phyloP scores from a whole-genome alignment of 441 rosid genomes.

The Corymbia citriodora region DNA sequence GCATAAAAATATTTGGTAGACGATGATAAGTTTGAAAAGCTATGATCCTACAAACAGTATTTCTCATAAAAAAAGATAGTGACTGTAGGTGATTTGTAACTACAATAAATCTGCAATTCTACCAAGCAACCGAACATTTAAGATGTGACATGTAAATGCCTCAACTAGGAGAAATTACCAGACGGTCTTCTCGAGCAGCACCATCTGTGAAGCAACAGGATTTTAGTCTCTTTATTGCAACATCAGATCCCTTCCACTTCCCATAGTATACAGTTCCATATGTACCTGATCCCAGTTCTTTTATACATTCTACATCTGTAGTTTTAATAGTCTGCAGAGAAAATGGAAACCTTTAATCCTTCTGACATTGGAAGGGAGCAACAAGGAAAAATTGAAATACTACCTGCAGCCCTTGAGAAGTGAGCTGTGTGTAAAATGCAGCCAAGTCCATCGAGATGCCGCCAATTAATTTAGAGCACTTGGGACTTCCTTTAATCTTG shows the following conservation, averaged over 20 bases:
- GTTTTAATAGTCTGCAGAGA: constrained; percentile 21
- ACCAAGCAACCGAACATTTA: not conserved
- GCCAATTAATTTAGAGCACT: constrained; percentile 10
- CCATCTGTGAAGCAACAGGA: constrained; percentile 24
- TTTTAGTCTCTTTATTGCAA: constrained; percentile 34
- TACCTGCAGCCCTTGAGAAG: constrained; percentile 30
- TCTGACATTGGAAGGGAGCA: not conserved
- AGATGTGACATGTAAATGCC: not conserved
- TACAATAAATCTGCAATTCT: not conserved
- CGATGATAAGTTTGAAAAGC: not conserved
- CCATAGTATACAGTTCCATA: constrained; percentile 36
- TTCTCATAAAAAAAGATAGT: not conserved
- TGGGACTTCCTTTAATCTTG: not conserved
- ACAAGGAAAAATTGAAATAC: not conserved
- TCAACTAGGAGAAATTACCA: constrained; percentile 8
- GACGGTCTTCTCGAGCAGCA: constrained; percentile 13
- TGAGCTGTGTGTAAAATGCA: constrained; percentile 9
- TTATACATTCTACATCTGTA: constrained; percentile 25
- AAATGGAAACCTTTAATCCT: not conserved
- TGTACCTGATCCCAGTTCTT: constrained; percentile 34
- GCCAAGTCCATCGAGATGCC: constrained; percentile 9
- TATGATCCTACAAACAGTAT: not conserved
- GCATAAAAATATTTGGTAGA: not conserved
- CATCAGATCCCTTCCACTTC: constrained; percentile 41
- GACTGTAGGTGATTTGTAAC: not conserved